Base-by-base conservation (phyloP, 768 basidiomycete genomes). In the Lactifluus subvellereus region DNA sequence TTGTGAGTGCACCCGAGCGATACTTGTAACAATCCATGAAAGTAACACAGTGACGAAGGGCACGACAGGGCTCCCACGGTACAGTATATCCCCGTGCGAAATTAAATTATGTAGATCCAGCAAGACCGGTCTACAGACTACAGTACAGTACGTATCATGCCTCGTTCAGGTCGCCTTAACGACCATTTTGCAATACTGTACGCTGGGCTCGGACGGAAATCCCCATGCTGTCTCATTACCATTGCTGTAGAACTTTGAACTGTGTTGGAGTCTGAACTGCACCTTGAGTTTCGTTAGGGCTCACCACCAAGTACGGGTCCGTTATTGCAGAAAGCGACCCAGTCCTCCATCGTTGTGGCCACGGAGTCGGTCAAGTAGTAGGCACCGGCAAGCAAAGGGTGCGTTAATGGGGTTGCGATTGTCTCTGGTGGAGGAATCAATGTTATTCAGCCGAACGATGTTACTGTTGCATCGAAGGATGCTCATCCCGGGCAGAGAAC, bases 331-430 rank as follows among this genome's bases (percentile, higher is more conserved):
- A 64, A 81, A 52, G 27, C 69, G 63, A 80, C 69, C 65, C 81
- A 82, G 6, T 71, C 69, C 66, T 78, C 84, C 40, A 83, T 77
- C 6, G 88, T 89, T 84, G 89, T 88, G 27, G 72, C 73, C 8
- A 73, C 75, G 18, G 78, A 71, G 67, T 78, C 77, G 4, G 77
- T 72, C 61, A 76, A 82, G 6, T 77, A 72, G 35, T 22, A 22
- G 1, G 81, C 74, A 11, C 77, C 81, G 4, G 74, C 73, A 38
- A 90, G 78, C 1, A 88, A 82, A 43, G 45, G 35, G 11, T 5
- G 27, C 6, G 16, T 35, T 35, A 27, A 47, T 18, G 14, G 30
- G 18, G 30, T 9, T 56, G 35, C 32, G 42, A 22, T 54, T 49
- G 37, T 54, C 54, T 61, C 27, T 27, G 27, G 27, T 27, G 27